Evolutionary conservation across 495 filamentous ascomycete genomes (phyloP).

Genomic region (Penicillium odoratum): DNA sequence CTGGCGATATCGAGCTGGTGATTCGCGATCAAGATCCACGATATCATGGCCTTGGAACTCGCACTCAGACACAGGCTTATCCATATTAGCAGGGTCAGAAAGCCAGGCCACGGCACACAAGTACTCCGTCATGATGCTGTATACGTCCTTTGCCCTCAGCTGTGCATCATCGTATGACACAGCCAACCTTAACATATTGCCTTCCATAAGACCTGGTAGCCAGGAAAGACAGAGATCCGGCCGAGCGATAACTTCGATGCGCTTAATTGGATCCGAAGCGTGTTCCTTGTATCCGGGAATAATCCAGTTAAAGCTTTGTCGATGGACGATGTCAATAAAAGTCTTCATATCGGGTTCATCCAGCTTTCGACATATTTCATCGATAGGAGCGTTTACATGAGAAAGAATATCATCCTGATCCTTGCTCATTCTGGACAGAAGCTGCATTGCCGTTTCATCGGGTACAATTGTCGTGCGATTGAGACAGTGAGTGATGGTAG

Average conservation of each 20-base stretch:
- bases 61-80: conserved; percentile 8
- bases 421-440: conserved; percentile 2
- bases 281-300: neutral
- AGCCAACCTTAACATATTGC: conserved; percentile 5
- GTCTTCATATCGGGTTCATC: neutral
- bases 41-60: conserved; percentile 4
- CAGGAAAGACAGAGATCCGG: neutral
- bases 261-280: conserved; percentile 4
- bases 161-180: conserved; percentile 8
- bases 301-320: conserved; percentile 4
- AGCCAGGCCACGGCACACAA: conserved; percentile 11
- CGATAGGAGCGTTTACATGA: conserved; percentile 8
- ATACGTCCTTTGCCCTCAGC: conserved; percentile 1
- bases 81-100: conserved; percentile 6
- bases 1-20: neutral
- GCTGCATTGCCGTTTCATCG: conserved; percentile 1
- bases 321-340: neutral
- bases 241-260: neutral
- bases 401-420: conserved; percentile 6
- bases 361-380: neutral
- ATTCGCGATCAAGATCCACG: neutral
- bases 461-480: conserved; percentile 1
- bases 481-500: conserved; percentile 5
- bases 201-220: neutral
- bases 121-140: conserved; percentile 3